A percentile compares a stretch with the other conserved stretches of the same genome.
Conservation (phyloP, 345 rosid genomes). For the Camelina laxa region DNA sequence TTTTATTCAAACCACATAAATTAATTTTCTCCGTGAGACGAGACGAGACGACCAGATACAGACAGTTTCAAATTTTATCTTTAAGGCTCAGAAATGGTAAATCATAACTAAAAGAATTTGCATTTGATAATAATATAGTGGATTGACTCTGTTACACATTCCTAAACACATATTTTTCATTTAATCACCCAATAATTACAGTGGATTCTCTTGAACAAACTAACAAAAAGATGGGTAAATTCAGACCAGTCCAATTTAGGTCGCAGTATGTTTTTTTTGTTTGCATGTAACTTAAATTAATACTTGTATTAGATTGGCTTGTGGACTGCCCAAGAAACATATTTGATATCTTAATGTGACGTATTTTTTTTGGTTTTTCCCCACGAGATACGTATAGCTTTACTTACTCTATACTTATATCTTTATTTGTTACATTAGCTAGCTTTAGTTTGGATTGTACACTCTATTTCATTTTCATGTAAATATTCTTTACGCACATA, state of each 20-base stretch:
- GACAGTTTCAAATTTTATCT: neutral
- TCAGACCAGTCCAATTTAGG: slow-evolving; percentile 33
- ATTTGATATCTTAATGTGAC: slow-evolving; percentile 46
- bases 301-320: slow-evolving; percentile 49
- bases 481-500: slow-evolving; percentile 38
- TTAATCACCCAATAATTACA: slow-evolving; percentile 28
- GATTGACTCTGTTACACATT: slow-evolving; percentile 26
- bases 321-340: slow-evolving; percentile 79
- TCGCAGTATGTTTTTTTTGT: slow-evolving; percentile 30
- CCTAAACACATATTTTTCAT: slow-evolving; percentile 7
- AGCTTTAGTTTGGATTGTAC: slow-evolving; percentile 26
- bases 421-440: slow-evolving; percentile 16
- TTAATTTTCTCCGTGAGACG: neutral
- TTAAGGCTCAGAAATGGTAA: neutral
- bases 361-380: neutral
- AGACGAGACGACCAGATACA: no score
- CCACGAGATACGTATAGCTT: slow-evolving; percentile 29
- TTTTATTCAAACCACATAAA: neutral
- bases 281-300: slow-evolving; percentile 25
- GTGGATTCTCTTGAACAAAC: slow-evolving; percentile 35
- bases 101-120: neutral
- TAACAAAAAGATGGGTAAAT: slow-evolving; percentile 41
- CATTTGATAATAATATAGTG: slow-evolving; percentile 1
- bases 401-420: slow-evolving; percentile 34
- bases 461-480: slow-evolving; percentile 21